A percentile compares a stretch with the other conserved stretches of the same genome.
Evolutionary conservation across 2,329 filamentous ascomycete species (phyloP).

Genomic region (Aspergillus flavus): DNA sequence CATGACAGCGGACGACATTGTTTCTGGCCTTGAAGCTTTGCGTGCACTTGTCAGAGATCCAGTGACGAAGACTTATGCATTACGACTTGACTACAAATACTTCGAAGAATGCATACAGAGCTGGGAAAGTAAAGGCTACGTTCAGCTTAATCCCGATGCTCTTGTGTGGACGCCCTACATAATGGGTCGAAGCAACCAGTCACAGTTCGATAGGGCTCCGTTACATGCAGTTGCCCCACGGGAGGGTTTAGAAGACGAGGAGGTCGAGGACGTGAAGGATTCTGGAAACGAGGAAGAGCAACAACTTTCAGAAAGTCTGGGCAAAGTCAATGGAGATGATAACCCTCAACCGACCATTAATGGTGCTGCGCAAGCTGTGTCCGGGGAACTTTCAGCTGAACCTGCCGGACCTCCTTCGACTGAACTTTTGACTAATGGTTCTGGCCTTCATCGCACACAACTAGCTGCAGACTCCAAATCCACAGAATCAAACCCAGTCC

Average conservation of each 20-base stretch:
- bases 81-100: conserved; percentile 82
- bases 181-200: conserved; percentile 83
- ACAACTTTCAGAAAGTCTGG: conserved; percentile 9
- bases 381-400: conserved; percentile 25
- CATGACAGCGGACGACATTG: conserved; percentile 94
- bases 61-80: conserved; percentile 82
- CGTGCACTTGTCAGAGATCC: conserved; percentile 89
- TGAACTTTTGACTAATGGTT: conserved; percentile 28
- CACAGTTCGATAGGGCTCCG: conserved; percentile 80
- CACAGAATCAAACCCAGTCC: conserved; percentile 32
- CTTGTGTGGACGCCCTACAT: conserved; percentile 96
- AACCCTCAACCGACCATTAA: conserved; percentile 17
- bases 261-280: conserved; percentile 31
- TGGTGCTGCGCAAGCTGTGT: conserved; percentile 15
- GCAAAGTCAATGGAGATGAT: conserved; percentile 16
- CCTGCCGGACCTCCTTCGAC: conserved; percentile 42
- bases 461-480: conserved; percentile 18
- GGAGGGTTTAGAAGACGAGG: conserved; percentile 57
- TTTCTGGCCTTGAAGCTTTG: conserved; percentile 87
- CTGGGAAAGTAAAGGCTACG: conserved; percentile 86
- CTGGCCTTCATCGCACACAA: conserved; percentile 28
- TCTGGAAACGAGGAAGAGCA: conserved; percentile 23
- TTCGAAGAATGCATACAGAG: conserved; percentile 86
- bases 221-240: conserved; percentile 85
- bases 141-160: conserved; percentile 76